Base-by-base conservation (phyloP, 2,329 filamentous ascomycete genomes). In the Colletotrichum shisoi region DNA sequence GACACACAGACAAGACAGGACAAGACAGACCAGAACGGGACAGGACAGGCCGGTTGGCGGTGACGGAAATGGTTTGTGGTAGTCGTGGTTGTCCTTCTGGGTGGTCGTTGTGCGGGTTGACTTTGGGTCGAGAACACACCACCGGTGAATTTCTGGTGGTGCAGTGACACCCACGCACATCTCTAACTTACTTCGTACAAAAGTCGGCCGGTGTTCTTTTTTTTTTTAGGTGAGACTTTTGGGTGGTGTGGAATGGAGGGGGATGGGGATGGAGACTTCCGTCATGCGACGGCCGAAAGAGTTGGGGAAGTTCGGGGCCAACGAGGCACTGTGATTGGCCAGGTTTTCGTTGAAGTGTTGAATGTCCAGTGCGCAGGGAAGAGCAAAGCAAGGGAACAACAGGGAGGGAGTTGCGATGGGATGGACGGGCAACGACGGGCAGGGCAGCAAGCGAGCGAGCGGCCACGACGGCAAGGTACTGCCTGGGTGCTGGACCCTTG, bases 221-320 rank as follows among this genome's bases (percentile, higher is more conserved):
- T 57, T 48, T 19, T 48, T 48, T 34, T 34, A 45, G 53, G 64
- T 59, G 24, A 63, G 39, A 57, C 45, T 27, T 46, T 17, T 42
- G 42, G 56, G 56, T 27, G 44, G 57, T 59, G 57, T 40, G 57
- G 65, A 68, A 67, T 67, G 60, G 57, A 53, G 49, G 62, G 61
- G 64, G 42, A 69, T 69, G 68, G 67, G 64, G 59, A 45, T 69
- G 63, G 58, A 67, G 67, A 69, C 67, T 21, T 63, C 67, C 67
- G 63, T 69, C 63, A 67, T 67, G 67, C 63, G 67, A 59, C 63
- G 63, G 67, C 67, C 63, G 67, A 72, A 74, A 73, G 71, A 73
- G 72, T 75, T 74, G 73, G 73, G 73, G 72, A 74, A 72, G 60
- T 73, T 71, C 69, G 64, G 63, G 63, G 57, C 60, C 61, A 63